phyloP scores from a whole-genome alignment of 176 grass and related monocot species.

The Themeda triandra region DNA sequence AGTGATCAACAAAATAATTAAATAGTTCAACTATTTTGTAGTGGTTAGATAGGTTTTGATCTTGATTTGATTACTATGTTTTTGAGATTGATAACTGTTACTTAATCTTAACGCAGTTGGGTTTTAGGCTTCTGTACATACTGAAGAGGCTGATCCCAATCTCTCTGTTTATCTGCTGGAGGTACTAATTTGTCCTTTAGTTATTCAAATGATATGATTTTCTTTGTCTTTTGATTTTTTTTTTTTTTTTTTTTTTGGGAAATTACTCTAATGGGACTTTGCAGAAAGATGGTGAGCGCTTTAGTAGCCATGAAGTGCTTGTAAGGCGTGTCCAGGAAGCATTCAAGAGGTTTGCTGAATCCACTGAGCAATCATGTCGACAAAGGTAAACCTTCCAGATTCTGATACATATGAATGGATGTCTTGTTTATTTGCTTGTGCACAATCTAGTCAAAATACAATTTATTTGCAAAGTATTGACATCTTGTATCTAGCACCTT shows the following conservation, averaged over 20 bases:
- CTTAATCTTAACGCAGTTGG: slow-evolving; percentile 57
- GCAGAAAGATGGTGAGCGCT: slow-evolving; percentile 88
- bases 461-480: background rate
- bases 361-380: slow-evolving; percentile 71
- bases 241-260: too few relatives aligned
- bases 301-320: slow-evolving; percentile 84
- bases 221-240: slow-evolving; percentile 2
- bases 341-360: slow-evolving; percentile 81
- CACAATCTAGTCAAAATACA: slow-evolving; percentile 7
- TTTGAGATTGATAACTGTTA: slow-evolving; percentile 1
- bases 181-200: slow-evolving; percentile 49
- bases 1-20: background rate
- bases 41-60: background rate
- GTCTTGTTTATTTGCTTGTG: slow-evolving; percentile 26
- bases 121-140: slow-evolving; percentile 88
- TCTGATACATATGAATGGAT: slow-evolving; percentile 18
- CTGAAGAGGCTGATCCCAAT: slow-evolving; percentile 78
- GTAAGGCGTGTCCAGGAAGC: slow-evolving; percentile 68
- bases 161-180: slow-evolving; percentile 66
- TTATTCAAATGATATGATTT: slow-evolving; percentile 3
- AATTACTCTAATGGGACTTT: slow-evolving; percentile 24
- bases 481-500: slow-evolving; percentile 16
- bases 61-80: slow-evolving; percentile 10
- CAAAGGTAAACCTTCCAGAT: slow-evolving; percentile 57
- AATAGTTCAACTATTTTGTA: slow-evolving; percentile 1